Conservation (phyloP, 1,284 basidiomycete species). For the Fomitopsis betulina region DNA sequence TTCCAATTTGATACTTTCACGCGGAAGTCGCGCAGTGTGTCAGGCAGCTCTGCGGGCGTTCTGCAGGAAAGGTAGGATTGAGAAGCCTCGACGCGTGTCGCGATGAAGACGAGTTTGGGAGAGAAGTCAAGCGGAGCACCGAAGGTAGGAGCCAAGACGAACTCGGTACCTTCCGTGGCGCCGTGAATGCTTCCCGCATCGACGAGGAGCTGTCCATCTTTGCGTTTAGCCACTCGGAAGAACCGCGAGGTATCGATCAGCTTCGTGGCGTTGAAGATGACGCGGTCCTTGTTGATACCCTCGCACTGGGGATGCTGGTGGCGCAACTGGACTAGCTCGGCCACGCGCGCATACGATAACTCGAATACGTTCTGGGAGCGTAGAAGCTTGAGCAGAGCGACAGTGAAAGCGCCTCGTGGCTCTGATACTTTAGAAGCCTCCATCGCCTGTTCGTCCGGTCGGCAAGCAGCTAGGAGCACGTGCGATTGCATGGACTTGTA, state of each 20-base stretch:
- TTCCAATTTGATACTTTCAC: background rate
- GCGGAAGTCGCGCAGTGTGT: background rate
- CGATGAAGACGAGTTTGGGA: background rate
- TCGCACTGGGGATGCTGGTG: conserved; percentile 14
- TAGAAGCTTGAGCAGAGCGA: background rate
- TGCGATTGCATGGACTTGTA: conserved; percentile 9
- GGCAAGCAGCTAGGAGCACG: conserved; percentile 13
- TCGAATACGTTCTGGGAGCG: background rate
- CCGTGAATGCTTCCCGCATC: conserved; percentile 11
- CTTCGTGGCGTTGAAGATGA: conserved; percentile 6
- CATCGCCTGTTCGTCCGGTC: conserved; percentile 4
- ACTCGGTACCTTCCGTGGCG: conserved; percentile 6
- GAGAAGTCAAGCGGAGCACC: background rate
- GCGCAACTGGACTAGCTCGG: background rate
- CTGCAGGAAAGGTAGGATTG: background rate
- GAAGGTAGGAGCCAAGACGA: background rate
- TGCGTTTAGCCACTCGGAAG: background rate
- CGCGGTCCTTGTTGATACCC: conserved; percentile 7
- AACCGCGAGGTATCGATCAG: background rate
- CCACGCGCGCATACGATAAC: background rate
- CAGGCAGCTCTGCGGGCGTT: background rate
- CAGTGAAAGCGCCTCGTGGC: background rate
- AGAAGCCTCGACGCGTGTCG: background rate
- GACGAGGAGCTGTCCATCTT: background rate
- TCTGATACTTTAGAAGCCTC: background rate